Percentiles rank a stretch among this genome's conserved stretches.
phyloP scores from a whole-genome alignment of 257 asterid genomes.

The Solanum virginianum region DNA sequence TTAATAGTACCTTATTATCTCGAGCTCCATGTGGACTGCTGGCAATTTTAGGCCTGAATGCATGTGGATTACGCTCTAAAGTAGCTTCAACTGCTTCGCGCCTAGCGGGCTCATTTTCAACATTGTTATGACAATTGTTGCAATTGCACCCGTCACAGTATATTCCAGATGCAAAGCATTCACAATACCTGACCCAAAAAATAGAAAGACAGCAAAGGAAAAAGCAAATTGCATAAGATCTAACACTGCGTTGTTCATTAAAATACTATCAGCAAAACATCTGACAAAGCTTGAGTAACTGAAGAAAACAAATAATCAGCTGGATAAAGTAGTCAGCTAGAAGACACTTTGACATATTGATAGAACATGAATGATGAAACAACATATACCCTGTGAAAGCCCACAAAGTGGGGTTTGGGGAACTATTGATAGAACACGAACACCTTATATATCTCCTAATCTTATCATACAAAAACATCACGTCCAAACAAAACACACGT shows the following conservation, averaged over 20 bases:
- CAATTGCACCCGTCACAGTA: constrained; percentile 96
- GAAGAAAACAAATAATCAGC: neutral
- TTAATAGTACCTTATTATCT: constrained; percentile 53
- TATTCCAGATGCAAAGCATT: constrained; percentile 91
- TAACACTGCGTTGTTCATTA: neutral
- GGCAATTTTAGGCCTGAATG: constrained; percentile 92
- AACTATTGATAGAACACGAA: neutral
- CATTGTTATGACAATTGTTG: constrained; percentile 76
- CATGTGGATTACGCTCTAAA: constrained; percentile 87
- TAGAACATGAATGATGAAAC: neutral
- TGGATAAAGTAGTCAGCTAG: neutral
- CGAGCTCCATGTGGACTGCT: constrained; percentile 87
- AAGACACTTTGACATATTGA: neutral
- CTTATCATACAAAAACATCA: neutral
- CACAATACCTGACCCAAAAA: constrained; percentile 69
- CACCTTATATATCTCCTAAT: neutral
- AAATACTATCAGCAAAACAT: neutral
- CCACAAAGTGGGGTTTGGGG: too few species aligned
- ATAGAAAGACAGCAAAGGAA: neutral
- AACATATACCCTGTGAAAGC: too few species aligned
- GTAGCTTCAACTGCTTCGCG: constrained; percentile 90
- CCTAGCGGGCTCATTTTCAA: constrained; percentile 73
- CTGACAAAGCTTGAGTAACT: neutral
- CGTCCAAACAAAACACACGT: neutral
- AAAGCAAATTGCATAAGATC: neutral